A percentile compares a stretch with the other conserved stretches of the same genome.
phyloP scores from a whole-genome alignment of 2,329 filamentous ascomycete species.

The Hypoxylon rubiginosum region DNA sequence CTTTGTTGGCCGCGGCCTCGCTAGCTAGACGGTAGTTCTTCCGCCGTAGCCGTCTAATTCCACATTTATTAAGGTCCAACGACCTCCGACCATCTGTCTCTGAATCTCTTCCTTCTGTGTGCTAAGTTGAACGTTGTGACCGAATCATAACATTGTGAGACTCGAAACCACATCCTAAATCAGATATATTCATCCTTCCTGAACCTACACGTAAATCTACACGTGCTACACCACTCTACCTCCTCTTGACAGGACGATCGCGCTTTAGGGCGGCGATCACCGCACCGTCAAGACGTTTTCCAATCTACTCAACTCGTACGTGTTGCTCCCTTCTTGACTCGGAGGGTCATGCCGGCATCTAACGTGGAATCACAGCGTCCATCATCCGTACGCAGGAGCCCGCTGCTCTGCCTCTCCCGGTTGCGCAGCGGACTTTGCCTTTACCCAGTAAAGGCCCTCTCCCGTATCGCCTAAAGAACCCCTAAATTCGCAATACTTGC shows the following conservation, averaged over 20 bases:
- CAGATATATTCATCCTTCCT: neutral
- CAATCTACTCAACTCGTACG: conserved; percentile 97
- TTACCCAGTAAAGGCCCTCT: conserved; percentile 65
- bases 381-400: conserved; percentile 97
- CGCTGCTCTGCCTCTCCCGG: conserved; percentile 92
- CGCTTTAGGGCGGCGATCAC: conserved; percentile 72
- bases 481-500: neutral
- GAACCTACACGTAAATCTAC: conserved; percentile 1
- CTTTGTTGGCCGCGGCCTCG: too few relatives aligned
- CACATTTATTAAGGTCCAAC: conserved; percentile 27
- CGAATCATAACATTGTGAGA: conserved; percentile 12
- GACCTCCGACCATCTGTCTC: conserved; percentile 12
- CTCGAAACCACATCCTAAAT: conserved; percentile 7
- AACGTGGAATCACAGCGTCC: conserved; percentile 70
- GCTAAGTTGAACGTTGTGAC: conserved; percentile 2
- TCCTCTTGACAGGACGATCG: conserved; percentile 60
- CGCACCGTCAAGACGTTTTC: conserved; percentile 93
- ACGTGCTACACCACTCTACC: conserved; percentile 1
- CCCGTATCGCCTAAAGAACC: neutral
- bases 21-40: conserved; percentile 15
- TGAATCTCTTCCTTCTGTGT: conserved; percentile 16
- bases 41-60: conserved; percentile 33
- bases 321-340: conserved; percentile 43
- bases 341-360: conserved; percentile 26
- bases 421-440: conserved; percentile 79